Percentiles rank a stretch among this genome's conserved stretches.
phyloP scores from a whole-genome alignment of 805 yeast species.

The Suhomyces pyralidae region DNA sequence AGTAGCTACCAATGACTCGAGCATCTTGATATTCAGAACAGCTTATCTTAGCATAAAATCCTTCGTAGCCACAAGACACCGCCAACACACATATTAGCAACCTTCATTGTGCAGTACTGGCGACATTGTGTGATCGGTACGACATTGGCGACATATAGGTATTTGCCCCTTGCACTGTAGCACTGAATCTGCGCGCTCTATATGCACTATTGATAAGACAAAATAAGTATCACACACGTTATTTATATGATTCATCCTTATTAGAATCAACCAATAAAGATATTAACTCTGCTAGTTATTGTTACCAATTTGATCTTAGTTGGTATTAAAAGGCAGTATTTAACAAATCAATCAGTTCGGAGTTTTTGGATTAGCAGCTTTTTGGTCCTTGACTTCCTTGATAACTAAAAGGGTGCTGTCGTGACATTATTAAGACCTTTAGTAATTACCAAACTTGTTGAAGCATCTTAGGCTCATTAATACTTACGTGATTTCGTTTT shows the following conservation, averaged over 20 bases:
- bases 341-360: neutral
- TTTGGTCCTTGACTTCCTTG: neutral
- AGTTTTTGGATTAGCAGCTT: neutral
- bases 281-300: neutral
- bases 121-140: neutral
- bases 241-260: neutral
- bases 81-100: neutral
- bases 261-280: neutral
- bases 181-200: neutral
- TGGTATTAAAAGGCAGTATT: neutral
- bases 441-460: neutral
- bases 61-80: neutral
- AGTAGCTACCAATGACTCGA: slow-evolving; percentile 64
- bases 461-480: neutral
- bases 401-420: neutral
- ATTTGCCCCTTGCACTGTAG: neutral
- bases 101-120: neutral
- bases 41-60: neutral
- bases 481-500: neutral
- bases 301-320: neutral
- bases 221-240: neutral
- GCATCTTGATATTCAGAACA: slow-evolving; percentile 34
- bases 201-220: neutral
- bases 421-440: neutral
- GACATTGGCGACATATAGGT: neutral